phyloP scores from a whole-genome alignment of 768 basidiomycete genomes.

The Dioszegia aurantiaca region DNA sequence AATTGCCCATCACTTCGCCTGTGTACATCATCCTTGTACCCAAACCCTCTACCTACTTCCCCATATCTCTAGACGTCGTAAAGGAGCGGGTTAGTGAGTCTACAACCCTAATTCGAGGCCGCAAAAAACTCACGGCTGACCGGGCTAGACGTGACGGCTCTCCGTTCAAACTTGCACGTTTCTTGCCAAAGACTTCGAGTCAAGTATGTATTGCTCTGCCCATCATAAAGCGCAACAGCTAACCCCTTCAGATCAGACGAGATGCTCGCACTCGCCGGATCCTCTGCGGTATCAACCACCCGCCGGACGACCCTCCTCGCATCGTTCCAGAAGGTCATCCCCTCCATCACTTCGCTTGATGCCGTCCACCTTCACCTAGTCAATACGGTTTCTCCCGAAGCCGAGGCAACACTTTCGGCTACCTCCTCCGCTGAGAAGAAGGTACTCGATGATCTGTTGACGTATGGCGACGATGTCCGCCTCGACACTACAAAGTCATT shows the following conservation, averaged over 20 bases:
- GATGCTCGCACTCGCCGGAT: conserved; percentile 78
- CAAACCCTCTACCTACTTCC: too few species aligned
- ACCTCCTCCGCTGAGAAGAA: conserved; percentile 56
- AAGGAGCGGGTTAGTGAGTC: too few species aligned
- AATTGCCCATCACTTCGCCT: too few species aligned
- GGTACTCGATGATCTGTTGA: conserved; percentile 68
- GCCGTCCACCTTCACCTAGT: conserved; percentile 84
- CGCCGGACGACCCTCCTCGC: conserved; percentile 68
- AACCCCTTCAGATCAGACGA: conserved; percentile 1
- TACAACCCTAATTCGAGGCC: too few species aligned
- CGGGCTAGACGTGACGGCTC: too few species aligned
- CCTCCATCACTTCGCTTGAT: conserved; percentile 67
- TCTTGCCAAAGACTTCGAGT: neutral
- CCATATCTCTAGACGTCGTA: too few species aligned
- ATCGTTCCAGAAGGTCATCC: conserved; percentile 59
- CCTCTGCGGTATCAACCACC: conserved; percentile 69
- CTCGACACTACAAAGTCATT: conserved; percentile 38
- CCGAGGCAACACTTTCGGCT: conserved; percentile 58
- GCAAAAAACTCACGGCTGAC: too few species aligned
- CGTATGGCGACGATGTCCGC: conserved; percentile 72
- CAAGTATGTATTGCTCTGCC: neutral
- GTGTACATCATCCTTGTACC: too few species aligned
- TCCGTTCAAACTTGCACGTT: too few species aligned
- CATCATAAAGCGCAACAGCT: neutral
- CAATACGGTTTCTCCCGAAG: conserved; percentile 58